Evolutionary conservation across 2,329 filamentous ascomycete genomes (phyloP).

Genomic region (Nemania sp.): DNA sequence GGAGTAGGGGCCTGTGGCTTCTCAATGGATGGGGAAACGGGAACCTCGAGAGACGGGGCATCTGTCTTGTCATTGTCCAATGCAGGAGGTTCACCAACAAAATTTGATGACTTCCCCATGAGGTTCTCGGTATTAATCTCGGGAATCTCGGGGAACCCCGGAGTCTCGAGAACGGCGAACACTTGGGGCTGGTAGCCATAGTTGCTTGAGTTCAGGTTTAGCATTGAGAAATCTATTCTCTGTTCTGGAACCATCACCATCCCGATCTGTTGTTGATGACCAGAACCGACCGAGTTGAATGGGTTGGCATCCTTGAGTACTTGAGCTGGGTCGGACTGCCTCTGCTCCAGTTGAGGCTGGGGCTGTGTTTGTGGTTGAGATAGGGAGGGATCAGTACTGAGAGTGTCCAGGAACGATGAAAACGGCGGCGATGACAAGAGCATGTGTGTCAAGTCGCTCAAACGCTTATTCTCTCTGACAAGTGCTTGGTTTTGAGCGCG

Average conservation of each 20-base stretch:
- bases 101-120: conserved; percentile 70
- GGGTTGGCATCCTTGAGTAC: conserved; percentile 69
- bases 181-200: conserved; percentile 70
- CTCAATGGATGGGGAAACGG: conserved; percentile 38
- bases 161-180: conserved; percentile 73
- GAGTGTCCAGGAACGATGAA: conserved; percentile 74
- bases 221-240: conserved; percentile 71
- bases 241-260: conserved; percentile 86
- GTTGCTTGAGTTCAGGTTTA: conserved; percentile 58
- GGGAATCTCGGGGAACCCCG: conserved; percentile 67
- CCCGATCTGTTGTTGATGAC: conserved; percentile 69
- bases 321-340: conserved; percentile 51
- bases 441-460: conserved; percentile 78
- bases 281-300: conserved; percentile 55
- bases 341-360: conserved; percentile 45
- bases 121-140: conserved; percentile 63
- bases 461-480: conserved; percentile 80
- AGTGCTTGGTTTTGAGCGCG: conserved; percentile 80
- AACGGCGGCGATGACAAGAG: conserved; percentile 81
- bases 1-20: conserved; percentile 40
- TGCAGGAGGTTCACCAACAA: conserved; percentile 51
- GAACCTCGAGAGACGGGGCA: conserved; percentile 55
- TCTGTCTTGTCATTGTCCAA: conserved; percentile 60
- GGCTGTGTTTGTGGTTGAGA: conserved; percentile 43
- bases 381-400: conserved; percentile 62